Base-by-base conservation (phyloP, 257 asterid species). In the Solanum dulcamara region DNA sequence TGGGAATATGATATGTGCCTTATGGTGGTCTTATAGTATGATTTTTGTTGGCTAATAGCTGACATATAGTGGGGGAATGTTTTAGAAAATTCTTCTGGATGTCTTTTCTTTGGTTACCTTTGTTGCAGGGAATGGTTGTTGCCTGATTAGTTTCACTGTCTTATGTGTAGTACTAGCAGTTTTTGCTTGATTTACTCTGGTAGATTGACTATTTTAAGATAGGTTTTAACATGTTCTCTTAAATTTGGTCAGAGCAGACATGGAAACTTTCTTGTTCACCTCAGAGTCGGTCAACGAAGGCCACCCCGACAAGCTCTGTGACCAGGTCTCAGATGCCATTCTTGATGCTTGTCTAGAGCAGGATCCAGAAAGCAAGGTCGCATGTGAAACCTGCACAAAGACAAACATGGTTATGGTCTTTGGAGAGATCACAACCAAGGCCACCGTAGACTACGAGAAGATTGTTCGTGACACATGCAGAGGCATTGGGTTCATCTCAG, bases 331-430 rank as follows among this genome's bases (percentile, higher is more conserved):
- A 5, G 98, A 94, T 81, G 98, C 98, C 85, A 94, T 94, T 85
- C 98, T 94, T 32, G 98, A 94, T 87, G 98, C 98, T 81, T 94
- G 98, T 84, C 89, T 94, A 7, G 98, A 90, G 40, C 97, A 94
- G 86, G 98, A 94, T 81, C 95, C 95, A 1, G 97, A 93, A 82
- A 94, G 98, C 93, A 94, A 94, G 88, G 97, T 94, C 4, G 98
- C 98, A 7, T 94, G 98, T 37, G 98, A 94, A 74, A 94, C 97
- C 51, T 92, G 97, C 96, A 92, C 98, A 14, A 94, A 94, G 86
- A 94, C 98, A 15, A 93, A 94, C 87, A 94, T 94, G 98, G 98
- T 94, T n/a, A 94, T 94, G 98, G 98, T 93, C 88, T 94, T 94
- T 59, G 97, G 98, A n/a, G 98, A 94, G 90, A 94, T 94, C 89